phyloP scores from a whole-genome alignment of 2,329 filamentous ascomycete species.

The Sclerotinia subarctica region DNA sequence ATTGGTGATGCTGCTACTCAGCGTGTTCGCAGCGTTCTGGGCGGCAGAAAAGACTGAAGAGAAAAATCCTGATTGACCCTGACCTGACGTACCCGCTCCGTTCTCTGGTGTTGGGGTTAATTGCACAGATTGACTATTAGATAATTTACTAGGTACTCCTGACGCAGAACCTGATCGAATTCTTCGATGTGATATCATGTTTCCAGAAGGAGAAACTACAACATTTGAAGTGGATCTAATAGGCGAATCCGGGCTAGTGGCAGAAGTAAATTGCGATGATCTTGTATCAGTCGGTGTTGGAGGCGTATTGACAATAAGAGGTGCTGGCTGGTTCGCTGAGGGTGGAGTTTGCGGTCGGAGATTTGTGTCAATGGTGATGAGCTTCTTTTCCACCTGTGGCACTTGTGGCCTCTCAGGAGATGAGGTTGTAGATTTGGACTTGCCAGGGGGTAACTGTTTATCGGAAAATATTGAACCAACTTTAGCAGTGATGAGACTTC shows the following conservation, averaged over 20 bases:
- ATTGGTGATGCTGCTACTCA: conserved; percentile 73
- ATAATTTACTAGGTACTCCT: conserved; percentile 75
- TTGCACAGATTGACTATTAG: conserved; percentile 67
- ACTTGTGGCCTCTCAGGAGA: conserved; percentile 35
- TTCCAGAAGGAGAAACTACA: conserved; percentile 60
- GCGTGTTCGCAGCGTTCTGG: conserved; percentile 79
- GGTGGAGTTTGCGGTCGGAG: conserved; percentile 35
- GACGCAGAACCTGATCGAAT: conserved; percentile 53
- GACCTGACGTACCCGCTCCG: conserved; percentile 48
- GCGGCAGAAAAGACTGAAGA: conserved; percentile 89
- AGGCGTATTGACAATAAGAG: conserved; percentile 62
- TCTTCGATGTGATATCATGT: conserved; percentile 71
- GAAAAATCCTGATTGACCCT: conserved; percentile 70
- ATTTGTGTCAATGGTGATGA: conserved; percentile 32
- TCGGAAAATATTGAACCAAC: conserved; percentile 36
- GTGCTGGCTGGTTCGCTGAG: conserved; percentile 37
- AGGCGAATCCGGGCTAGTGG: conserved; percentile 28
- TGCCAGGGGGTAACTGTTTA: conserved; percentile 26
- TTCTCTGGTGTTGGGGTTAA: conserved; percentile 73
- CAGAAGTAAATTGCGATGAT: conserved; percentile 33
- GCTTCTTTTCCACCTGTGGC: conserved; percentile 31
- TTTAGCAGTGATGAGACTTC: conserved; percentile 34
- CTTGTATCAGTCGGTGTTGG: conserved; percentile 57
- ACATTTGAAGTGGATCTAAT: conserved; percentile 45
- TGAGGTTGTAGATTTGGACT: conserved; percentile 25